Base-by-base conservation (phyloP, 2,329 filamentous ascomycete species). In the Colletotrichum tropicale region DNA sequence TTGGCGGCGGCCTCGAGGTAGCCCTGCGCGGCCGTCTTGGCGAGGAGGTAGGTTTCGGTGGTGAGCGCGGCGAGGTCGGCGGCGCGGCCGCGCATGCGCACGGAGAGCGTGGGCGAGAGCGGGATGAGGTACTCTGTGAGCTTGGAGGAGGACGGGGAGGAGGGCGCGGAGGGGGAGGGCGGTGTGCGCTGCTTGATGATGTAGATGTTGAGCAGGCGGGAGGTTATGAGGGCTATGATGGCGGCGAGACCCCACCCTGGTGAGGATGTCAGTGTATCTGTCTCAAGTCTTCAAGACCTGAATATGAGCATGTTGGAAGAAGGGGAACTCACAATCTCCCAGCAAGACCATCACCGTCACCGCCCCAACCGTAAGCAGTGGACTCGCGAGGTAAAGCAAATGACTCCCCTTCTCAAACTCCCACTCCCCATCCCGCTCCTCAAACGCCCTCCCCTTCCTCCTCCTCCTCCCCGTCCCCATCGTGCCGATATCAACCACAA, bases 31-130 rank as follows among this genome's bases (percentile, higher is more conserved):
- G 85, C 82, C 0, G 88, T 90, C 80, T 89, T 87, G 52, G 87
- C 83, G 13, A 87, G 85, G 61, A 93, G 81, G 91, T 91, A 93
- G 32, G 86, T 79, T 5, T 89, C 88, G 5, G 89, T 88, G 2
- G 91, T 93, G 55, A 93, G 86, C 34, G 91, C 91, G 72, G 90
- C 90, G 8, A 93, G 84, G 79, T 93, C 91, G 36, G 89, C 85
- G 9, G 88, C 85, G 6, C 85, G 80, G 6, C 92, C 92, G 32
- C 87, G 86, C 56, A 93, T 85, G 15, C 88, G 83, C 2, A 93
- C 86, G 78, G 86, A 87, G 1, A 88, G 85, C 56, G 89, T 89
- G 28, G 87, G 84, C 24, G 87, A 88, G 6, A 93, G 84, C 32
- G 91, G 86, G 28, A 93, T 83, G 4, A 88, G 82, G 67, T 92